Evolutionary conservation across 495 filamentous ascomycete genomes (phyloP), one percentile per base, ranked within the genome.

Genomic region (Neurospora sp.): DNA sequence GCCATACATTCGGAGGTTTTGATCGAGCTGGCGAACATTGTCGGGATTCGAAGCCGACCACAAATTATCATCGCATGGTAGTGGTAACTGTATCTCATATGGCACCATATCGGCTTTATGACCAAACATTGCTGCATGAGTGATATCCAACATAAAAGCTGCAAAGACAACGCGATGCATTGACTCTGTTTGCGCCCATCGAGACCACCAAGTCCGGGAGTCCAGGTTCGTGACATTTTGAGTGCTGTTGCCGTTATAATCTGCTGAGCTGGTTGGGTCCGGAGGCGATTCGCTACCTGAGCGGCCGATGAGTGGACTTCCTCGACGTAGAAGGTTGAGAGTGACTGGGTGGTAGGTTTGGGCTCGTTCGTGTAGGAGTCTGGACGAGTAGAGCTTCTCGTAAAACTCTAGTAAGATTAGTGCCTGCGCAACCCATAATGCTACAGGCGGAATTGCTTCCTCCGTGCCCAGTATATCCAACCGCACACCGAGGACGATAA

Each of bases 331-430:
- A 37, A 98, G 85, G 1, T 93, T 97, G 39, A 99, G 85, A 0
- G 95, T 96, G 3, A 94, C 95, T n/a, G 92, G 93, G 77, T 99
- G 96, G 75, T 98, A 96, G 46, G 98, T 97, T 76, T 98, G 96
- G 0, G 94, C 94, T 73, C 96, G 90, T 82, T 99, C 96, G 80
- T 99, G 96, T 31, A 98, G 86, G 11, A 89, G 88, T 39, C 94
- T 86, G 2, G 94, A 97, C 8, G 93, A 93, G 79, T 94, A 97
- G 88, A 96, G 92, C 86, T 99, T 99, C 82, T 99, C 96, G 79
- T 95, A 97, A 4, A 97, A 89, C 77, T 99, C 96, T 18, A 99
- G 84, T 9, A 99, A 83, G 16, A 99, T 81, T 35, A 98, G 83
- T 0, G 96, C 91, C 78, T 99, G 96, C 74, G 96, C 96, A 37